Conservation (phyloP, 176 grass and related monocot genomes). For the Zoysia japonica region DNA sequence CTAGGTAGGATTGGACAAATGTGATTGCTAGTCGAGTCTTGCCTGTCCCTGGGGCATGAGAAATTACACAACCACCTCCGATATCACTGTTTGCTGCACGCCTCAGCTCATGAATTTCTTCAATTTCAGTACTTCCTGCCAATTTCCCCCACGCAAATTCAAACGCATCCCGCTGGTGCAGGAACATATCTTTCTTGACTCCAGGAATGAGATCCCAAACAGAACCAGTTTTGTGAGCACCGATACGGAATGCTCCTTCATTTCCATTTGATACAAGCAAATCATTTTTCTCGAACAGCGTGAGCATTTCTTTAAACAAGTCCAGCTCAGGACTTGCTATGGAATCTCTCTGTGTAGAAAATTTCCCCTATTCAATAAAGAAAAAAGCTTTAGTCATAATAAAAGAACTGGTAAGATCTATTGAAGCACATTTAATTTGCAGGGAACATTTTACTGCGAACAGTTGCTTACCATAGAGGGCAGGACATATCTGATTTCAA, state of each 20-base stretch:
- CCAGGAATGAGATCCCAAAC: constrained; percentile 84
- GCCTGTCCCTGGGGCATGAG: constrained; percentile 90
- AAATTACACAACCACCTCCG: constrained; percentile 83
- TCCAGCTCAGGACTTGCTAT: constrained; percentile 23
- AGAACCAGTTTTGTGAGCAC: constrained; percentile 35
- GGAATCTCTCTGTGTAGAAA: constrained; percentile 9
- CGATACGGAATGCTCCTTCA: constrained; percentile 21
- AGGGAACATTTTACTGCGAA: constrained; percentile 3
- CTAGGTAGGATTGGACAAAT: constrained; percentile 80
- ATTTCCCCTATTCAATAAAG: constrained; percentile 33
- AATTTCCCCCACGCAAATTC: constrained; percentile 89
- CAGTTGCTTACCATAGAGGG: constrained; percentile 61
- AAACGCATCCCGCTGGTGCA: constrained; percentile 77
- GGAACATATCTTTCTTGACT: constrained; percentile 53
- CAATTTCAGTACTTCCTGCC: constrained; percentile 52
- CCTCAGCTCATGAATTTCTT: constrained; percentile 52
- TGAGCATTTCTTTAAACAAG: constrained; percentile 43
- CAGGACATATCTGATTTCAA: constrained; percentile 74
- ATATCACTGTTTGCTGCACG: constrained; percentile 7
- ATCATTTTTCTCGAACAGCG: constrained; percentile 28
- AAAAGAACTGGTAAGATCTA: neutral
- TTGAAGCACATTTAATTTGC: constrained; percentile 13
- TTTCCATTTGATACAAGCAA: constrained; percentile 30
- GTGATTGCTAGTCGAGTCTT: constrained; percentile 77
- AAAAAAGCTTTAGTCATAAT: constrained; percentile 17